phyloP scores from a whole-genome alignment of 495 filamentous ascomycete species.

The Penicillium diatomitis region DNA sequence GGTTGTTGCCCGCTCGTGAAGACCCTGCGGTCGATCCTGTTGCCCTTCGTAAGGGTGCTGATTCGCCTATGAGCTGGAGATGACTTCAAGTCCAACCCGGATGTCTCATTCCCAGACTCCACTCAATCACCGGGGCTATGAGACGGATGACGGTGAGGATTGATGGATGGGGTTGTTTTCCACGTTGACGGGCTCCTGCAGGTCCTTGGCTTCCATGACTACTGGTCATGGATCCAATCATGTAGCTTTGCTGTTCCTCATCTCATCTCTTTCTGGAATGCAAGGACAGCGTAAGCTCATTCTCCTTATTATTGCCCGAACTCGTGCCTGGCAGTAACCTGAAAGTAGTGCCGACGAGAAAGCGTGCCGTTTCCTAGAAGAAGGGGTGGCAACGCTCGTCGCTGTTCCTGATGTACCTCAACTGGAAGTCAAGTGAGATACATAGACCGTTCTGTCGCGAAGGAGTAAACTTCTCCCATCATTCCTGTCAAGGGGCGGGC shows the following conservation, averaged over 20 bases:
- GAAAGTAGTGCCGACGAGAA: slow-evolving; percentile 11
- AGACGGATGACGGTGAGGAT: slow-evolving; percentile 14
- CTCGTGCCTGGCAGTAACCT: slow-evolving; percentile 15
- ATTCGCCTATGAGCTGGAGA: slow-evolving; percentile 12
- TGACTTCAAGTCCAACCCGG: slow-evolving; percentile 14
- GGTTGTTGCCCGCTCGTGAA: slow-evolving; percentile 20
- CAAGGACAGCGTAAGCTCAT: slow-evolving; percentile 21
- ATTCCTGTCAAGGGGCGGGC: slow-evolving; percentile 20
- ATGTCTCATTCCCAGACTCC: slow-evolving; percentile 23
- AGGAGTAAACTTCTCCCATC: slow-evolving; percentile 6
- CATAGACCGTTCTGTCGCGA: slow-evolving; percentile 6
- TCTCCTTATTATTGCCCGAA: slow-evolving; percentile 20
- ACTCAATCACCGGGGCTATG: neutral
- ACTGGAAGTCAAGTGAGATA: too few species aligned
- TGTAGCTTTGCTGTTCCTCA: neutral
- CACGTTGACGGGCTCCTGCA: slow-evolving; percentile 22
- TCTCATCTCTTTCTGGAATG: slow-evolving; percentile 18
- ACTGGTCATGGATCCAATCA: slow-evolving; percentile 15
- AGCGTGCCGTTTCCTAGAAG: slow-evolving; percentile 1
- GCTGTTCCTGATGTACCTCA: neutral
- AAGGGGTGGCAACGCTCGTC: slow-evolving; percentile 11
- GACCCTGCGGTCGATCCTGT: slow-evolving; percentile 18
- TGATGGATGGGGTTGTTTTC: slow-evolving; percentile 12
- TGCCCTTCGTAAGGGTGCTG: slow-evolving; percentile 19
- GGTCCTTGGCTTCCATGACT: slow-evolving; percentile 6